These are phyloP conservation scores for Sarocladium kiliense DNA, from an alignment of 2,329 filamentous ascomycete species.

Conservation along the genomic window DNA sequence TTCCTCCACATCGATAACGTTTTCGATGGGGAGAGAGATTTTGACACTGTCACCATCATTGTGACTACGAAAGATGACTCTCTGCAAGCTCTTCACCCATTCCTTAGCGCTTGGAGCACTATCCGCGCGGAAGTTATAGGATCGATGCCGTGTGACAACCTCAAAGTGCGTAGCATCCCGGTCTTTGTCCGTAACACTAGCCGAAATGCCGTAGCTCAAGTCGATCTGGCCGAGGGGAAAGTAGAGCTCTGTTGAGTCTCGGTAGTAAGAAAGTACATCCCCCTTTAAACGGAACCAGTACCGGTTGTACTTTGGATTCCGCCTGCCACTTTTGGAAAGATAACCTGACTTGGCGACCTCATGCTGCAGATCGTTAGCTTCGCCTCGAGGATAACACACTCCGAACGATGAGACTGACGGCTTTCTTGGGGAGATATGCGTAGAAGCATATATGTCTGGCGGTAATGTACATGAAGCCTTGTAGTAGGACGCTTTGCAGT, in stretches of 20 bases:
- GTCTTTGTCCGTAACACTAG: slow-evolving; percentile 69
- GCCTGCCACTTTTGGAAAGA: slow-evolving; percentile 80
- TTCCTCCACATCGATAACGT: slow-evolving; percentile 88
- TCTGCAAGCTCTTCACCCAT: slow-evolving; percentile 91
- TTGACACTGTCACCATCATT: slow-evolving; percentile 98
- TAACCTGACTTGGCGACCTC: slow-evolving; percentile 81
- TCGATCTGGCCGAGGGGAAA: slow-evolving; percentile 91
- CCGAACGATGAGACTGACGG: slow-evolving; percentile 44
- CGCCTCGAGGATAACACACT: neutral
- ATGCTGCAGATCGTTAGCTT: slow-evolving; percentile 39
- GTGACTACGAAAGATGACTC: slow-evolving; percentile 91
- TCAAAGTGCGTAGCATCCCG: slow-evolving; percentile 74
- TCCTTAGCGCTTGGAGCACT: slow-evolving; percentile 84
- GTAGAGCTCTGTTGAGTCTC: slow-evolving; percentile 77
- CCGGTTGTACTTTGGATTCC: slow-evolving; percentile 80
- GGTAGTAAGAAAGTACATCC: slow-evolving; percentile 87
- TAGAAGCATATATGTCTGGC: slow-evolving; percentile 93
- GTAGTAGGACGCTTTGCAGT: slow-evolving; percentile 82
- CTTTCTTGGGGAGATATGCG: slow-evolving; percentile 91
- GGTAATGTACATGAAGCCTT: slow-evolving; percentile 96
- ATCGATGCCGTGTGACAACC: slow-evolving; percentile 75
- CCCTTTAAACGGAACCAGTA: slow-evolving; percentile 94
- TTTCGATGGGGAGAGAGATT: slow-evolving; percentile 82
- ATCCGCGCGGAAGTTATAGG: slow-evolving; percentile 85
- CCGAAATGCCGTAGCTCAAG: slow-evolving; percentile 84